Evolutionary conservation across 2,329 filamentous ascomycete genomes (phyloP).

Genomic region (Fusarium pseudoanthophilum): DNA sequence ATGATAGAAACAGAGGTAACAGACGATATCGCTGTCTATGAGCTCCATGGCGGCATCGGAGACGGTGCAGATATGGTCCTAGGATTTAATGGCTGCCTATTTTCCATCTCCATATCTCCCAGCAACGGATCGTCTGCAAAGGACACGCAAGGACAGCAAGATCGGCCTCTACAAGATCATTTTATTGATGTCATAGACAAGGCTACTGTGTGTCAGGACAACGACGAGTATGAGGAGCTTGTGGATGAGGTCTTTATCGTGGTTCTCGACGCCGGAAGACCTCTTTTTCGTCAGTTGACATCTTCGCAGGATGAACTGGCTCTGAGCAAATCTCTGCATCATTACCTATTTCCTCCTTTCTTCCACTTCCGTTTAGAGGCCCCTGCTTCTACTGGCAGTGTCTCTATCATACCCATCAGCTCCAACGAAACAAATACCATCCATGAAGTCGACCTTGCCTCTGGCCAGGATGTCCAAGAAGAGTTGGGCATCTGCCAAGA

Average conservation of each 20-base stretch:
- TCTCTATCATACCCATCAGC: background rate
- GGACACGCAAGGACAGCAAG: accelerated
- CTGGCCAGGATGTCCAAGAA: background rate
- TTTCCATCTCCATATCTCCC: background rate
- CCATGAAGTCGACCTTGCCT: background rate
- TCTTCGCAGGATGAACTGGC: accelerated
- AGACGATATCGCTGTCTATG: background rate
- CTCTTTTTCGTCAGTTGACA: background rate
- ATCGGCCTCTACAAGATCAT: background rate
- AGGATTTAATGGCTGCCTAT: background rate
- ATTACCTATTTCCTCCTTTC: background rate
- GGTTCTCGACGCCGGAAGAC: background rate
- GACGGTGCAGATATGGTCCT: background rate
- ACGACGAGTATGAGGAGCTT: background rate
- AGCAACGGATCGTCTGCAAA: background rate
- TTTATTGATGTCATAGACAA: background rate
- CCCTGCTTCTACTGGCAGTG: accelerated
- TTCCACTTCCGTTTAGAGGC: background rate
- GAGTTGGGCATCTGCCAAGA: background rate
- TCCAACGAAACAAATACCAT: background rate
- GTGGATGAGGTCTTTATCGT: background rate
- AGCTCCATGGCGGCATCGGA: background rate
- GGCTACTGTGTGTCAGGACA: background rate
- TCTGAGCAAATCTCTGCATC: accelerated
- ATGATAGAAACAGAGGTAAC: accelerated